Evolutionary conservation across 2,329 filamentous ascomycete genomes (phyloP), one percentile per base, ranked within the genome.

Genomic region (Tolypocladium tropicale): DNA sequence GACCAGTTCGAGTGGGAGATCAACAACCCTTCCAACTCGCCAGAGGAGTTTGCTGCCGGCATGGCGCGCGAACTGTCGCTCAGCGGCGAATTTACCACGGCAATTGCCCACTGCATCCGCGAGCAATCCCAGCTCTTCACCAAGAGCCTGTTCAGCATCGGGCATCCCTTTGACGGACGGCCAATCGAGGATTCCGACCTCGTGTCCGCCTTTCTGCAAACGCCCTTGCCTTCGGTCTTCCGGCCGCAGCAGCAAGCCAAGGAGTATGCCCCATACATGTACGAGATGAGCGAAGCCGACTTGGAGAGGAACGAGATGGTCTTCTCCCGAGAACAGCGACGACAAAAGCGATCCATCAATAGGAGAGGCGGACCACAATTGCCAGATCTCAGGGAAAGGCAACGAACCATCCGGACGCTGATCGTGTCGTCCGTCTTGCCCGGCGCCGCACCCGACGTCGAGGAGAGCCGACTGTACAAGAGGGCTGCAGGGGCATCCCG

Each of bases 1-100:
- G 94, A 99, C 66, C 94, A 97, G 69, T 97, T 99, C 59, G 94
- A 99, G 72, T 99, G 94, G 94, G 94, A 99, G 64, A 91, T 97
- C 68, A 97, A 97, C 72, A 95, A 96, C 69, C 88, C 92, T 0
- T 76, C 87, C 55, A 99, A 99, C 70, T 95, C 89, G 0, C 91
- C 94, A 2, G 94, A 99, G 72, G 90, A 95, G 57, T 99, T 99
- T 70, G 94, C 94, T 30, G 78, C 83, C 59, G 86, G 86, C 68
- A 95, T 97, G 90, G 85, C 92, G 0, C 83, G 85, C 57, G 94
- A 99, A 66, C 79, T 99, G 30, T 92, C 92, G 5, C 80, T 99
- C 21, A 90, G 90, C 1, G 94, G 94, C 60, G 94, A 99, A 70
- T 99, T 99, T 66, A 92, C 90, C 2, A 99, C 94, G 0, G 93